phyloP scores from a whole-genome alignment of 305 asterid species.

The Fraxinus albicans region DNA sequence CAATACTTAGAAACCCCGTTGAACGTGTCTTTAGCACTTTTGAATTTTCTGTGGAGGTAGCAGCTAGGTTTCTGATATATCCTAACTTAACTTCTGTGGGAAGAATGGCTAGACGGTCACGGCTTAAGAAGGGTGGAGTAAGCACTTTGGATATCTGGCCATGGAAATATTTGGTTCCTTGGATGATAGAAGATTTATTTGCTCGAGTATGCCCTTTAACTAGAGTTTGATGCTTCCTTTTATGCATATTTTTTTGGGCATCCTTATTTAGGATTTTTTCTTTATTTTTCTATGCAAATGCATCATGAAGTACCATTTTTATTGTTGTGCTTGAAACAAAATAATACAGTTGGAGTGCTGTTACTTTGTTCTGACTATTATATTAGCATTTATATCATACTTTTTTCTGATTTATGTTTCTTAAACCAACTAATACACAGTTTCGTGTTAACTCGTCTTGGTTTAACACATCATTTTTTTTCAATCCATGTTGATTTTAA shows the following conservation, averaged over 20 bases:
- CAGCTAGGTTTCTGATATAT: conserved; percentile 86
- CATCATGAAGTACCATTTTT: not conserved
- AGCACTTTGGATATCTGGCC: conserved; percentile 99
- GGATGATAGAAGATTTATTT: conserved; percentile 98
- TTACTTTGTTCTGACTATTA: not conserved
- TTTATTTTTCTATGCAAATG: conserved; percentile 8
- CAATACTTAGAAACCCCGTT: conserved; percentile 88
- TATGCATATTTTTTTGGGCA: conserved; percentile 2
- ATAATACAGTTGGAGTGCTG: not conserved
- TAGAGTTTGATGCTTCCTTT: conserved; percentile 16
- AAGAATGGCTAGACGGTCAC: conserved; percentile 50
- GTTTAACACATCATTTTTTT: not conserved
- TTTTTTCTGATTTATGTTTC: not conserved
- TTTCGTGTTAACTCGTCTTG: not conserved
- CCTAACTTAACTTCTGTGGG: conserved; percentile 85
- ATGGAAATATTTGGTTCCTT: conserved; percentile 96
- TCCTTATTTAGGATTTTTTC: not conserved
- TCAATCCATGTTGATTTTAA: not conserved
- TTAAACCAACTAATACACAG: not conserved
- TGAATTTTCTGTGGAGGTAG: conserved; percentile 95
- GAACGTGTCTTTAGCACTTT: conserved; percentile 93
- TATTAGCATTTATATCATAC: not conserved
- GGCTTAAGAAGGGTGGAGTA: conserved; percentile 51
- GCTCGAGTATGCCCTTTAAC: conserved; percentile 68
- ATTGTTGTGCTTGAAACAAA: not conserved